These are phyloP conservation scores for Ogataea populi-albae DNA, from an alignment of 805 yeast genomes.

Conservation along the genomic window DNA sequence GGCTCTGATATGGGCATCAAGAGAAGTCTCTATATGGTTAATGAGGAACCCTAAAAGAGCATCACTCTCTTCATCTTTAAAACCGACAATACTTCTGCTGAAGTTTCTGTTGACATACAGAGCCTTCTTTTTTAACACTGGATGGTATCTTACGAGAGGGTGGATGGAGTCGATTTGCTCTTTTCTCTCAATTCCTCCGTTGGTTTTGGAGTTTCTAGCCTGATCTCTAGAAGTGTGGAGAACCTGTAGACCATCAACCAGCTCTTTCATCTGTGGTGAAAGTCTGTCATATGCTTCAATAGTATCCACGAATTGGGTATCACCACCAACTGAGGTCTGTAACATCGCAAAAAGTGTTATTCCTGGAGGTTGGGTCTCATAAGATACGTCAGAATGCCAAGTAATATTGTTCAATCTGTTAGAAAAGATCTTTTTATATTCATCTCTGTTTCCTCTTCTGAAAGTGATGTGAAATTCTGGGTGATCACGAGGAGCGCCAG, in stretches of 20 bases:
- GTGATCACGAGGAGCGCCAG: slow-evolving; percentile 60
- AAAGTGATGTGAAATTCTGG: slow-evolving; percentile 65
- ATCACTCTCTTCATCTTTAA: slow-evolving; percentile 70
- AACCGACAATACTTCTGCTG: slow-evolving; percentile 64
- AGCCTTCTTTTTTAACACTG: slow-evolving; percentile 63
- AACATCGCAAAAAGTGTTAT: slow-evolving; percentile 63
- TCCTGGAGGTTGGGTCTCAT: slow-evolving; percentile 72
- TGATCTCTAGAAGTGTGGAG: slow-evolving; percentile 71
- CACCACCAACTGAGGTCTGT: slow-evolving; percentile 62
- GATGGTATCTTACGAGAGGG: slow-evolving; percentile 71
- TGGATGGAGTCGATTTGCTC: slow-evolving; percentile 60
- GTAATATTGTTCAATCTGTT: slow-evolving; percentile 37
- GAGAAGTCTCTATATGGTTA: slow-evolving; percentile 46
- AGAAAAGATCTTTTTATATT: slow-evolving; percentile 35
- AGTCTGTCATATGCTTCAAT: slow-evolving; percentile 69
- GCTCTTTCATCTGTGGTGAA: slow-evolving; percentile 60
- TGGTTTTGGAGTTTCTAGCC: slow-evolving; percentile 50
- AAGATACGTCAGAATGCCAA: slow-evolving; percentile 77
- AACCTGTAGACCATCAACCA: slow-evolving; percentile 60
- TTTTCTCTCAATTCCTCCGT: slow-evolving; percentile 68
- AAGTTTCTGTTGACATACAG: slow-evolving; percentile 59
- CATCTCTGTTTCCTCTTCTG: slow-evolving; percentile 43
- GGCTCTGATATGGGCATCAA: slow-evolving; percentile 68
- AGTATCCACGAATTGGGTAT: slow-evolving; percentile 73
- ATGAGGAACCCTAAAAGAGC: slow-evolving; percentile 55